These are phyloP conservation scores for Striga asiatica DNA, from an alignment of 257 asterid genomes.

Conservation along the genomic window DNA sequence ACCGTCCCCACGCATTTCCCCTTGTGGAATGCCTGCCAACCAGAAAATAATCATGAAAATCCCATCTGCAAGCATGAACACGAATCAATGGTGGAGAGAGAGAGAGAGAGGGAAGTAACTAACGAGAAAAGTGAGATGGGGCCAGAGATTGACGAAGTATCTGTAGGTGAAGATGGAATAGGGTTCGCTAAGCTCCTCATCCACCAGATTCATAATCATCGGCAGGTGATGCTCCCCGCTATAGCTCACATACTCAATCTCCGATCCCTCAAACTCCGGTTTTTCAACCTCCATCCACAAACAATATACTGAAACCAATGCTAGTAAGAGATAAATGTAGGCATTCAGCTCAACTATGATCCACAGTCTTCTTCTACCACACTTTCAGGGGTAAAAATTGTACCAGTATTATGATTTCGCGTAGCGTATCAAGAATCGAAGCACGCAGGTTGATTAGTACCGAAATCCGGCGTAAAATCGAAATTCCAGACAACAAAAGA, in stretches of 20 bases:
- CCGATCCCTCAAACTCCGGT: constrained; percentile 26
- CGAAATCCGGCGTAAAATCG: no score
- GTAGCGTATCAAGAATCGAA: no score
- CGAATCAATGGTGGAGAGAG: background rate
- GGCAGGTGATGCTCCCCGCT: constrained; percentile 97
- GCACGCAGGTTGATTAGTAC: no score
- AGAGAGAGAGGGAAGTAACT: constrained; percentile 3
- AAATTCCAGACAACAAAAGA: no score
- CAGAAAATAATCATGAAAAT: background rate
- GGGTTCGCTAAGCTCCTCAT: constrained; percentile 92
- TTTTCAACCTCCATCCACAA: constrained; percentile 19
- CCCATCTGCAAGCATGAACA: no score
- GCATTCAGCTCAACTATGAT: no score
- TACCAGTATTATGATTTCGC: no score
- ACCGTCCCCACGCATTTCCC: constrained; percentile 89
- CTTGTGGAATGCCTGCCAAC: constrained; percentile 62
- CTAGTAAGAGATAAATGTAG: no score
- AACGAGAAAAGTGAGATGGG: constrained; percentile 78
- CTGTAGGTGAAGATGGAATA: constrained; percentile 96
- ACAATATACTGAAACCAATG: no score
- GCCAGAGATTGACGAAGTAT: constrained; percentile 97
- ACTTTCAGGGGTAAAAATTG: no score
- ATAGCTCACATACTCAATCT: constrained; percentile 65
- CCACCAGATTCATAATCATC: constrained; percentile 90
- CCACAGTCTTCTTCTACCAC: no score